Base-by-base conservation (phyloP, 2,329 filamentous ascomycete genomes). In the Neonectria hederae region DNA sequence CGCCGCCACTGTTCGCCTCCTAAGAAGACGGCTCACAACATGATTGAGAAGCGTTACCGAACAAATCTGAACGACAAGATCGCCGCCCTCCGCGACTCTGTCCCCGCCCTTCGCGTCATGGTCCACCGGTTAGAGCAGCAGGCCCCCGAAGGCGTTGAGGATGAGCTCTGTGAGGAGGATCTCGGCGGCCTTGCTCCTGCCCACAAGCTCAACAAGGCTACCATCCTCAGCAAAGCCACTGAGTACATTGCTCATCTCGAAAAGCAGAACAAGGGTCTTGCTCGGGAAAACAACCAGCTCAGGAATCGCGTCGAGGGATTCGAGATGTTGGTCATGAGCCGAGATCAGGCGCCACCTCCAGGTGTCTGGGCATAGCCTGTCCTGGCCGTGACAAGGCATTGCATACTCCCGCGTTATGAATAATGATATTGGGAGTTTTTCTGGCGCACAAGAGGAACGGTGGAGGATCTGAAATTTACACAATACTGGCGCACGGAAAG, bases 51-150 rank as follows among this genome's bases (percentile, higher is more conserved):
- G 84, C 86, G 94, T 68, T 97, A 97, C 78, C 90, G 94, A 72
- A 97, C 92, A 54, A 97, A 97, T 73, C 84, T 97, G 62, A 97
- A 97, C 76, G 94, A 97, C 76, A 97, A 97, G 82, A 97, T 97
- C 73, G 91, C 93, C 54, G 93, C 93, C 63, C 83, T 97, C 63
- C 86, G 94, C 72, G 93, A 97, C 77, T 96, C 93, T 71, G 93
- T 97, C 9, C 94, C 94, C 2, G 94, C 92, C 76, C 82, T 97
- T 53, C 89, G 94, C 54, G 90, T 92, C 70, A 92, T 93, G 86
- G 74, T 75, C 21, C 75, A 76, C 53, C 71, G 75, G 46, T 89
- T 89, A 24, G 92, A 91, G 80, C 88, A 84, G 67, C 85, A 84
- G 56, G 82, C 82, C 63, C 87, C 86, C 28, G 89, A 90, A 68